Evolutionary conservation across 1,139 yeast genomes (phyloP).

Genomic region (Candida sojae): DNA sequence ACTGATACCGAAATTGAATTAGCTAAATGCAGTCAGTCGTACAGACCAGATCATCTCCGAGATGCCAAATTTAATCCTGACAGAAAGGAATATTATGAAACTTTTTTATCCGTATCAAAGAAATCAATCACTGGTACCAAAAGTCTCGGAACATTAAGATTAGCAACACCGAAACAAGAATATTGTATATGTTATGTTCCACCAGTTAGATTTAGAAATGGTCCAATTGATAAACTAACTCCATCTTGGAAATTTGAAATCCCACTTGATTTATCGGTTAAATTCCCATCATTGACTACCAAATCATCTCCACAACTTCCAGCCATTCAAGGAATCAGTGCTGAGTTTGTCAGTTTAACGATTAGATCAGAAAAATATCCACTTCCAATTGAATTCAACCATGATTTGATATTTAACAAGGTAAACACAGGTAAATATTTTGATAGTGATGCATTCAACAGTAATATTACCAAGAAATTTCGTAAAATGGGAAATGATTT

Average conservation of each 20-base stretch:
- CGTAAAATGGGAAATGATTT: too few species aligned
- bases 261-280: constrained; percentile 26
- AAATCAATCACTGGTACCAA: constrained; percentile 17
- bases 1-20: constrained; percentile 19
- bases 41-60: constrained; percentile 13
- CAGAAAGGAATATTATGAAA: constrained; percentile 15
- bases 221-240: constrained; percentile 12
- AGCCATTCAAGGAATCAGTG: constrained; percentile 27
- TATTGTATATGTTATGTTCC: constrained; percentile 34
- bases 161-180: constrained; percentile 29
- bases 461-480: constrained; percentile 6
- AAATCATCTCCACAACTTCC: constrained; percentile 19
- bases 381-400: constrained; percentile 45
- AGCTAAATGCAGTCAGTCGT: constrained; percentile 23
- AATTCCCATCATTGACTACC: constrained; percentile 8
- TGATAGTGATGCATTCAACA: constrained; percentile 27
- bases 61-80: constrained; percentile 14
- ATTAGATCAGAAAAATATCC: constrained; percentile 30
- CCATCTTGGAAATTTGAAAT: constrained; percentile 29
- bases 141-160: constrained; percentile 19
- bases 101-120: constrained; percentile 16
- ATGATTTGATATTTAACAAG: constrained; percentile 36
- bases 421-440: constrained; percentile 10
- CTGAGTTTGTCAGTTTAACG: constrained; percentile 37
- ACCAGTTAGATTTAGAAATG: constrained; percentile 26